Base-by-base conservation (phyloP, 148 eudicot species). In the Cornus suecica region DNA sequence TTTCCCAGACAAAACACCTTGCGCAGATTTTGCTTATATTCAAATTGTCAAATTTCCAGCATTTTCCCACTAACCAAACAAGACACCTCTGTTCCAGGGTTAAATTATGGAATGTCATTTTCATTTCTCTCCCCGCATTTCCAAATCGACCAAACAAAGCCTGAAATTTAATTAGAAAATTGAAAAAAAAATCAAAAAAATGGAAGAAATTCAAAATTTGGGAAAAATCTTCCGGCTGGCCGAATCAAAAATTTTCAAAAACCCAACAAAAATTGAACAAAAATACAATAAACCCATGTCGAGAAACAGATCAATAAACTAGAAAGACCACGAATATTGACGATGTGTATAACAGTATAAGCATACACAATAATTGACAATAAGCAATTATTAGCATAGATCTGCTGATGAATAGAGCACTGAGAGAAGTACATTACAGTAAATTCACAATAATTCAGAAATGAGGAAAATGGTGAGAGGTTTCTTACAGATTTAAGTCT, bases 401-500 rank as follows among this genome's bases (percentile, higher is more conserved):
- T 63, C 68, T 18, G 37, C 42, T 74, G 58, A 10, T 30, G 60
- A 74, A 62, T 42, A n/a, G 69, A 64, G 42, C 20, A 22, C 3
- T 4, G 37, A 63, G 15, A 16, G 26, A 41, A 74, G 58, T 20
- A n/a, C 69, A 74, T 65, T 74, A 65, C 62, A 48, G 20, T 8
- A 56, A 68, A 42, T 4, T 16, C 56, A 22, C 34, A 8, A 73
- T 52, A 52, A 65, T 3, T 45, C 42, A n/a, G 45, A 74, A 74
- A 24, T 5, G 63, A 48, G 0, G 70, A 48, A 74, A 42, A 42
- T n/a, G 65, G 69, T 2, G 76, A 65, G 62, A 29, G 69, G n/a
- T 65, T 65, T n/a, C 62, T 69, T 74, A 45, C 66, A 69, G 13
- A 26, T 65, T 74, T 65, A 22, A 48, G 41, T 65, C 77, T 45